These are phyloP conservation scores for Avena atlantica DNA, from an alignment of 176 grass and related monocot species.

Conservation along the genomic window DNA sequence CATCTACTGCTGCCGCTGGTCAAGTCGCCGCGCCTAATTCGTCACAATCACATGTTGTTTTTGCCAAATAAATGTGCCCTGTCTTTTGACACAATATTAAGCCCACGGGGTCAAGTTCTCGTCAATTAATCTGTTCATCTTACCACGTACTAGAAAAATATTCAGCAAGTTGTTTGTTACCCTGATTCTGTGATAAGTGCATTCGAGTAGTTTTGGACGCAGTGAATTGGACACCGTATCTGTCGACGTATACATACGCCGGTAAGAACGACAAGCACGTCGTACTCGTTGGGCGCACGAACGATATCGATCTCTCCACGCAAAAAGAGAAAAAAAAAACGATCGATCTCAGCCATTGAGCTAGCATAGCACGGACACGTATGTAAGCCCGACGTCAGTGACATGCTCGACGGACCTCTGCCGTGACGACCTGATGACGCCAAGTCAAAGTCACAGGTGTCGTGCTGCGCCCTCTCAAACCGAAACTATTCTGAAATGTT, in stretches of 20 bases:
- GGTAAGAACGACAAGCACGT: background rate
- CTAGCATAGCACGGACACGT: no score
- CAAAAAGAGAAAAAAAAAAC: background rate
- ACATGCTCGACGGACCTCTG: background rate
- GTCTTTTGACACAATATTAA: background rate
- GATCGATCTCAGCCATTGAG: background rate
- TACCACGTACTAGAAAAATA: background rate
- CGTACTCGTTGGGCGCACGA: background rate
- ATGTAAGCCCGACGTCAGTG: background rate
- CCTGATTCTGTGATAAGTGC: background rate
- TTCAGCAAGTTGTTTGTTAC: background rate
- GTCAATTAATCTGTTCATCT: background rate
- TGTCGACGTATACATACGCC: background rate
- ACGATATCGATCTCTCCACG: background rate
- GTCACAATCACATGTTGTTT: constrained; percentile 23
- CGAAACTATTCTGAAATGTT: background rate
- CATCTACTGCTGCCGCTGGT: background rate
- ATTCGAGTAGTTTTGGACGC: background rate
- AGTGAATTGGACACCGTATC: background rate
- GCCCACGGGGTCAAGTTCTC: background rate
- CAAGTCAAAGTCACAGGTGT: constrained; percentile 18
- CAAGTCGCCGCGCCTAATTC: constrained; percentile 27
- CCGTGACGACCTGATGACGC: constrained; percentile 25
- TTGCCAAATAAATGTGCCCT: constrained; percentile 14
- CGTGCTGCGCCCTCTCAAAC: background rate